These are phyloP conservation scores for Kurtzmaniella cleridarum DNA, from an alignment of 805 yeast species.

Conservation along the genomic window DNA sequence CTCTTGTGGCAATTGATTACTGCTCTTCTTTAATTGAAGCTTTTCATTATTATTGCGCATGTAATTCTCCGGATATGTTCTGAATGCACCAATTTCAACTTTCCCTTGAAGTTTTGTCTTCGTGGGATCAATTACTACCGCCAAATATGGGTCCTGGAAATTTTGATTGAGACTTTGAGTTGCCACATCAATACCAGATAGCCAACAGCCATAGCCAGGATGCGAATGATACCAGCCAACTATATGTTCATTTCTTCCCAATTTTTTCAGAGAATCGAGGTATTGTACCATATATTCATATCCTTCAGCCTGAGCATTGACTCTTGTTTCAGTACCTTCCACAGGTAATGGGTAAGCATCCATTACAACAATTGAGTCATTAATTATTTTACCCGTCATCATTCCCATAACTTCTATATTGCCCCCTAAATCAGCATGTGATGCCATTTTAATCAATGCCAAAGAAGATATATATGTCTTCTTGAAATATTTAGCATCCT, in stretches of 20 bases:
- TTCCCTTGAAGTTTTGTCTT: constrained; percentile 56
- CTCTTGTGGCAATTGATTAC: constrained; percentile 37
- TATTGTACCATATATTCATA: constrained; percentile 93
- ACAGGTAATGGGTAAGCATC: constrained; percentile 89
- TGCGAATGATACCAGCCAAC: constrained; percentile 98
- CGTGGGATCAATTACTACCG: constrained; percentile 82
- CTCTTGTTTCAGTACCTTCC: constrained; percentile 93
- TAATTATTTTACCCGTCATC: constrained; percentile 71
- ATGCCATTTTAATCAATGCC: constrained; percentile 69
- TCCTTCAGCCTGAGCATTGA: constrained; percentile 89
- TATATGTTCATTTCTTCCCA: constrained; percentile 53
- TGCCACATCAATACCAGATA: constrained; percentile 87
- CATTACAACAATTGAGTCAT: constrained; percentile 55
- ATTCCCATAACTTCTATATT: constrained; percentile 93
- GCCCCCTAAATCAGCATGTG: constrained; percentile 82
- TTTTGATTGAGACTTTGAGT: constrained; percentile 83
- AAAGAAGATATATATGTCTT: constrained; percentile 61
- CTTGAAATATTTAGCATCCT: constrained; percentile 55
- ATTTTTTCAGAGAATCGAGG: constrained; percentile 48
- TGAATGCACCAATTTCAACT: constrained; percentile 83
- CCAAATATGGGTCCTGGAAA: constrained; percentile 88
- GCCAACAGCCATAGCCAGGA: constrained; percentile 97
- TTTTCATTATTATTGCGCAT: constrained; percentile 2
- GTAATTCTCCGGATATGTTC: constrained; percentile 53
- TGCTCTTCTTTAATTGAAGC: constrained; percentile 1